Percentiles rank a stretch among this genome's conserved stretches.
Conservation (phyloP, 192 early-diverging fungal genomes). For the Phlyctochytrium arcticum region DNA sequence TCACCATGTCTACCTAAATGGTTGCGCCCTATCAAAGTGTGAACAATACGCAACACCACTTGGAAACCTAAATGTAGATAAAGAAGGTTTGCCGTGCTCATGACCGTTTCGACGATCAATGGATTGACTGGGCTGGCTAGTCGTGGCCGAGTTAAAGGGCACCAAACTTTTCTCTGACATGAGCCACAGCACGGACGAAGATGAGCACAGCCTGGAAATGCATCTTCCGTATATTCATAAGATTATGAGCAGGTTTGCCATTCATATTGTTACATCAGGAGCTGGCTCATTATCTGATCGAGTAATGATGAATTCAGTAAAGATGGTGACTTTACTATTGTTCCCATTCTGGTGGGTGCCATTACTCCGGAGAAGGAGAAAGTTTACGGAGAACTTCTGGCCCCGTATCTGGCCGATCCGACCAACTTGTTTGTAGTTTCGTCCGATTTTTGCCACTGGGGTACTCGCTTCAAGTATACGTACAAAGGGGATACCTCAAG, state of each 20-base stretch:
- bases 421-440: slow-evolving; percentile 89
- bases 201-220: slow-evolving; percentile 98
- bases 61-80: slow-evolving; percentile 74
- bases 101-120: too few species aligned
- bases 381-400: slow-evolving; percentile 67
- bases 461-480: slow-evolving; percentile 79
- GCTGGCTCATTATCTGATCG: too few species aligned
- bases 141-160: slow-evolving; percentile 57
- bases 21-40: slow-evolving; percentile 75
- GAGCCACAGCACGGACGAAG: slow-evolving; percentile 69
- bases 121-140: slow-evolving; percentile 40
- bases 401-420: slow-evolving; percentile 66
- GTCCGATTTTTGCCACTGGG: slow-evolving; percentile 98
- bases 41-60: slow-evolving; percentile 79
- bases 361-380: slow-evolving; percentile 56
- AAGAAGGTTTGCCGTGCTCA: slow-evolving; percentile 44
- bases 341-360: slow-evolving; percentile 87
- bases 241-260: slow-evolving; percentile 63
- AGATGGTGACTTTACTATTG: slow-evolving; percentile 41
- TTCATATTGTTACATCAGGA: neutral
- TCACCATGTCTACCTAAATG: slow-evolving; percentile 79
- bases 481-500: slow-evolving; percentile 47
- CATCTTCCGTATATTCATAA: slow-evolving; percentile 88
- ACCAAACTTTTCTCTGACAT: slow-evolving; percentile 68
- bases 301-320: too few species aligned